Base-by-base conservation (phyloP, 2,329 filamentous ascomycete species). In the Myriosclerotinia duriaeana region DNA sequence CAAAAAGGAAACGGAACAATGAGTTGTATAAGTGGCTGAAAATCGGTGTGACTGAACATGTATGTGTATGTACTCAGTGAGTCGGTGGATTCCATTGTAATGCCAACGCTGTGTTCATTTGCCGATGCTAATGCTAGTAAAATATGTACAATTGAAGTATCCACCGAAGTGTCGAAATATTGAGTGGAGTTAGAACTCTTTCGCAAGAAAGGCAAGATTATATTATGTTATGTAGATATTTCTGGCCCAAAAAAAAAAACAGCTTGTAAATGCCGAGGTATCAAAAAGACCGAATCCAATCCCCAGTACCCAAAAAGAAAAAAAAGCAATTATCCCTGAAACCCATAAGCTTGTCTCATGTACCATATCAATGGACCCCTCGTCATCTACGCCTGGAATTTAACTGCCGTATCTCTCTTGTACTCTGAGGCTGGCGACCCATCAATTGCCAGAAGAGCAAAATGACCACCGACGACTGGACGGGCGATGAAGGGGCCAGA, bases 401-500 rank as follows among this genome's bases (percentile, higher is more conserved):
- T 11, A 15, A 48, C 26, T 15, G 26, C 20, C 42, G 40, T 20
- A 44, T 30, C 38, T 56, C 54, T 42, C 8, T 42, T 30, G 7
- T 38, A 20, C 26, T 12, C 7, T 20, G 22, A 30, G 30, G 38
- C 30, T 34, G 54, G 22, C 11, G 38, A 58, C 9, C 38, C 17
- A 58, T 44, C 40, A 26, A 60, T 60, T 26, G 90, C 89, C 76
- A 96, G 78, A 72, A 93, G 84, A 2, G 91, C 88, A 80, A 94
- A 96, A 77, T 91, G 87, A 0, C 89, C 92, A 3, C 92, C 92
- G 53, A 90, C 83, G 0, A 96, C 92, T 0, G 92, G 92, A 46
- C 92, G 80, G 0, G 91, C 91, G 68, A 88, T 88, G 79, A 96
- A 96, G 20, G 68, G 65, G 0, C 68, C 69, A 11, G 48, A 48